Base-by-base conservation (phyloP, 805 yeast species). In the Wickerhamiella nectarea region DNA sequence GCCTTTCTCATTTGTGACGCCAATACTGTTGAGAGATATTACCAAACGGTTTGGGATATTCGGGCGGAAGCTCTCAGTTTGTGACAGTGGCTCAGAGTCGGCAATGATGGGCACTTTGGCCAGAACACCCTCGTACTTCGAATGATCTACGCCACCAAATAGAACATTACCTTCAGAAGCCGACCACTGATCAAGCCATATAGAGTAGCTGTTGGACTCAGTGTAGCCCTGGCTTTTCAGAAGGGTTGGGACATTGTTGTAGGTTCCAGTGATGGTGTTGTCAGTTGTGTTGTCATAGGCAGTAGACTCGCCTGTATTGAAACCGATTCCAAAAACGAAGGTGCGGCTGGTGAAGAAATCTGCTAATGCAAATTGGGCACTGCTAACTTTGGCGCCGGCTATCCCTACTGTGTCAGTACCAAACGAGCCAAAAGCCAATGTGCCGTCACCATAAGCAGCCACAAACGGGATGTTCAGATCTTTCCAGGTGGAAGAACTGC, bases 321-420 rank as follows among this genome's bases (percentile, higher is more conserved):
- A 46, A 6, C 67, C 67, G n/a, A 64, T 54, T 12, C 68, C 68
- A 45, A 64, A 50, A 24, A 58, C 57, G 45, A 93, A 89, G 6
- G 20, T 15, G 19, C 43, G 33, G 12, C 17, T 11, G 10, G 43
- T 34, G 38, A 12, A 15, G 46, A 70, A 62, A 55, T 75, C 74
- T 2, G 82, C 93, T 19, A 85, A 75, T 1, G 93, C 95, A 58
- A 86, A 71, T 4, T 84, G 74, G 24, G 80, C 62, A 45, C 66
- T 63, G 0, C 64, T 48, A 10, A 82, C 63, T 2, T 66, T 59
- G 11, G 68, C 59, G 39, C 67, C 48, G 37, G 76, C 75, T 43
- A 82, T 52, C 2, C 52, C 48, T 4, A 86, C 67, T 33, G 65
- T 62, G 54, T 86, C 94, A 41, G 62, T 56, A 11, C 76, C 82